Conservation (phyloP, 495 filamentous ascomycete genomes). For the Cenococcum geophilum region DNA sequence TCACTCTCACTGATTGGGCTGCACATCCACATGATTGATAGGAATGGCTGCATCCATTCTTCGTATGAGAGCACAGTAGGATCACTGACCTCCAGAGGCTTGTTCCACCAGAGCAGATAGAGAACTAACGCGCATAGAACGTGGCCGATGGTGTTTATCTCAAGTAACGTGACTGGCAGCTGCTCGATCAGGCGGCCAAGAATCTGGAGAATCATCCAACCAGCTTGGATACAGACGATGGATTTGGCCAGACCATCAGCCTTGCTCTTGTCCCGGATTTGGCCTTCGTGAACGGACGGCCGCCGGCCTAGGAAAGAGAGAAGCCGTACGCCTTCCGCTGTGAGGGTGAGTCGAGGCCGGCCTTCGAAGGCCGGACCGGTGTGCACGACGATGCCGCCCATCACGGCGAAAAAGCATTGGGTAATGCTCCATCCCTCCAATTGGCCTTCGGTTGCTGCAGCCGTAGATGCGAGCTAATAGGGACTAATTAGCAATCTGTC, state of each 20-base stretch:
- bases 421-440: too few species aligned
- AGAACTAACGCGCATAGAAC: constrained; percentile 20
- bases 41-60: constrained; percentile 14
- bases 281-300: constrained; percentile 7
- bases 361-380: constrained; percentile 11
- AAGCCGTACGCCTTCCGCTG: constrained; percentile 17
- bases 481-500: too few species aligned
- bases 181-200: too few species aligned
- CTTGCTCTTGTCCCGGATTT: constrained; percentile 17
- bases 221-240: constrained; percentile 18
- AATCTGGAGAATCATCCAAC: too few species aligned
- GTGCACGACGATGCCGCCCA: constrained; percentile 17
- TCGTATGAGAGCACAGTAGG: constrained; percentile 7
- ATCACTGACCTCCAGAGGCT: constrained; percentile 20
- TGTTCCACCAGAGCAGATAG: constrained; percentile 19
- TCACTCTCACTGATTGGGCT: constrained; percentile 9
- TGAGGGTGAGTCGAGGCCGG: constrained; percentile 10
- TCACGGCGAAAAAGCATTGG: constrained; percentile 21
- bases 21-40: constrained; percentile 20
- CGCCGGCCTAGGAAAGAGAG: constrained; percentile 17
- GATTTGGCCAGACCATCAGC: constrained; percentile 17
- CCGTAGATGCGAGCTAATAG: too few species aligned
- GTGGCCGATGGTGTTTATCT: constrained; percentile 23
- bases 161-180: too few species aligned
- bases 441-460: too few species aligned